A percentile compares a stretch with the other conserved stretches of the same genome.
These are phyloP conservation scores for Fusarium nodosum DNA, from an alignment of 2,329 filamentous ascomycete species.

Conservation along the genomic window DNA sequence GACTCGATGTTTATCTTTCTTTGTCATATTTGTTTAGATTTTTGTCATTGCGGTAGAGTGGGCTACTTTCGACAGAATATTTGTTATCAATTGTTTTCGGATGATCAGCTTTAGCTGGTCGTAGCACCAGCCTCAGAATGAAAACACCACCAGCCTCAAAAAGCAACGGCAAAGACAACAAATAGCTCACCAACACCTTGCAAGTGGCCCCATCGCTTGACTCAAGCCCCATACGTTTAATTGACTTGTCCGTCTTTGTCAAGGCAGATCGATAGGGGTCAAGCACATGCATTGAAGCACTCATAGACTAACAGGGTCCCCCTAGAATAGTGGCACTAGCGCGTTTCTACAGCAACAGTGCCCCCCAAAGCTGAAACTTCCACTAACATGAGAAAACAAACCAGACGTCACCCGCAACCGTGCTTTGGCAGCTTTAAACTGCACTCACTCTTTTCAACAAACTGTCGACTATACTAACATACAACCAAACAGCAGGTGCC, in stretches of 20 bases:
- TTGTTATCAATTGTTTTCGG: background rate
- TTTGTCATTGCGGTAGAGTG: background rate
- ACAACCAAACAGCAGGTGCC: constrained; percentile 31
- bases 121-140: background rate
- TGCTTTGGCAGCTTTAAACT: constrained; percentile 31
- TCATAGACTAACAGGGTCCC: constrained; percentile 19
- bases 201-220: constrained; percentile 1
- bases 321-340: constrained; percentile 22
- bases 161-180: constrained; percentile 6
- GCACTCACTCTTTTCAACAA: constrained; percentile 22
- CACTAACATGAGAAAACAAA: constrained; percentile 40
- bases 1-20: background rate
- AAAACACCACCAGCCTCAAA: constrained; percentile 10
- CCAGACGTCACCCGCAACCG: constrained; percentile 46
- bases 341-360: constrained; percentile 45
- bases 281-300: constrained; percentile 16
- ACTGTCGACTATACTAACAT: constrained; percentile 29
- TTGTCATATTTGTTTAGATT: constrained; percentile 1
- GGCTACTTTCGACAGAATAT: background rate
- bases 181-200: constrained; percentile 2
- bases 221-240: constrained; percentile 1
- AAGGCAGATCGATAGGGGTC: constrained; percentile 18
- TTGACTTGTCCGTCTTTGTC: background rate
- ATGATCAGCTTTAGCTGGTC: no score
- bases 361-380: constrained; percentile 7